Evolutionary conservation across 257 asterid genomes (phyloP), one percentile per base, ranked within the genome.

Genomic region (Nicotiana tomentosiformis): DNA sequence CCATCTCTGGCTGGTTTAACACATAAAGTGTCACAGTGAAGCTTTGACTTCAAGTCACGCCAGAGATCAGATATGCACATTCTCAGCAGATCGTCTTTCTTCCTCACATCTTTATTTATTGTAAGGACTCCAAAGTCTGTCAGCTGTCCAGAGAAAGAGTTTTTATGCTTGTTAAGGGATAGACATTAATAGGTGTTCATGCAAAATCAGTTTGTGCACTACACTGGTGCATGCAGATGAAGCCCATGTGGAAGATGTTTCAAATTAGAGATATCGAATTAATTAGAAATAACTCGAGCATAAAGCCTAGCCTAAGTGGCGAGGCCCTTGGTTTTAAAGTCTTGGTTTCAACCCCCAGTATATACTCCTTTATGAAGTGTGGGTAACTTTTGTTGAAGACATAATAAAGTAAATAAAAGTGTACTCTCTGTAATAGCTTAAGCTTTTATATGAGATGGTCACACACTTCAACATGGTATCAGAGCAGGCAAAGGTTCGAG

Each of bases 1-100:
- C 98, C 98, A 87, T 94, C 98, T 88, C 97, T 90, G 78, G 95
- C 94, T 81, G 97, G 98, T 91, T 94, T 94, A 82, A 94, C 89
- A 70, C 98, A 93, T 35, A 94, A 81, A 66, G 95, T 89, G 86
- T 88, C 85, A 60, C 91, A 87, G 77, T 78, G 87, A 86, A 94
- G 97, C 85, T 91, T 91, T 86, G 89, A 84, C 61, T 86, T 93
- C 88, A 94, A 86, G 35, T 93, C 97, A 66, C 78, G 85, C 98
- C 98, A 94, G 82, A 80, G 84, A 35, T 93, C 91, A 57, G 78
- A 74, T 17, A 82, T 84, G 56, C 89, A 86, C 66, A 60, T 62
- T 77, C 87, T 87, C 51, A 90, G 83, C 84, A 94, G 86, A 43
- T 94, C 94, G 39, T 88, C 91, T 86, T 88, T 93, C 84, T 56